Evolutionary conservation across 371 early-diverging fungal species (phyloP), one percentile per base, ranked within the genome.

Genomic region (Haplosporangium sp.): DNA sequence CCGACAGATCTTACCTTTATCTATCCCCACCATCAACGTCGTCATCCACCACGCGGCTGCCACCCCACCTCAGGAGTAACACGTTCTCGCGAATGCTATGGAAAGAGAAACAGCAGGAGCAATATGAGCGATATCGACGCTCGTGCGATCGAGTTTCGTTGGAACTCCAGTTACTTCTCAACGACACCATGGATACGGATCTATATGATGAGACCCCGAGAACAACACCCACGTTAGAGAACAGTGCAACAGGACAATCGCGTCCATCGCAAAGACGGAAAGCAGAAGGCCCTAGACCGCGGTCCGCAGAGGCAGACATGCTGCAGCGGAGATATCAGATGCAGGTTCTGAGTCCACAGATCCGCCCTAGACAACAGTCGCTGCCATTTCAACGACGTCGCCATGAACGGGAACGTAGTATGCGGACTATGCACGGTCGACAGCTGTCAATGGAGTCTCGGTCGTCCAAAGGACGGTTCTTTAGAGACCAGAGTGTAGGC

Each of bases 91-190:
- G 62, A 52, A 73, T 79, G 61, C 46, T 68, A 14, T 79, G 80
- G 80, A 72, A 55, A 50, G 80, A 79, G 21, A 79, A 79, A 54
- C 80, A 79, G 36, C 48, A 62, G 55, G 80, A 79, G 57, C 80
- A 79, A 51, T 79, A 73, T 51, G 80, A 79, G 16, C 68, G 80
- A 12, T 79, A 72, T 42, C 52, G 73, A 6, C 68, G 73, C 38
- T 79, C 80, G 16, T 72, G 80, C 42, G 80, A 79, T 50, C 58
- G 60, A 14, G 68, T 79, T 29, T 68, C 73, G 0, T 16, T 72
- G 5, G 80, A 79, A n/a, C 66, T 79, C n/a, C 58, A 79, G 42
- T 55, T 69, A 65, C 54, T 79, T 0, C 40, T 79, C 11, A 60
- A 62, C 41, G 69, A 79, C 41, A 58, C 80, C 16, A 50, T 60